Conservation (phyloP, 495 filamentous ascomycete species). For the Penicillium silybi region DNA sequence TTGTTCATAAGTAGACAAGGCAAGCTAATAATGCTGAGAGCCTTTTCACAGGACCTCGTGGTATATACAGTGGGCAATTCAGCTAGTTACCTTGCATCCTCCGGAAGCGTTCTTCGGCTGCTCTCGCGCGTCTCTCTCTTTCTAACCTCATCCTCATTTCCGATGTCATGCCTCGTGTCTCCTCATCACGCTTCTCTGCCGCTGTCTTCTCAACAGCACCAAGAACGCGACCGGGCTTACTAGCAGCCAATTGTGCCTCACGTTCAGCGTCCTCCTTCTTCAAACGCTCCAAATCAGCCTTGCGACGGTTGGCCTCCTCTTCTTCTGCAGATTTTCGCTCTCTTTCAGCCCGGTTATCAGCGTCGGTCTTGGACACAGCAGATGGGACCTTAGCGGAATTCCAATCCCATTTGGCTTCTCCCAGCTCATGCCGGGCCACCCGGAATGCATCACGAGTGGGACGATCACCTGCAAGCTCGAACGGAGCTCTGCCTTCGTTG, state of each 20-base stretch:
- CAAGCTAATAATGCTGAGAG: background rate
- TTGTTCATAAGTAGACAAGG: background rate
- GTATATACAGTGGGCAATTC: background rate
- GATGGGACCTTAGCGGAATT: slow-evolving; percentile 65
- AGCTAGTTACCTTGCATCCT: slow-evolving; percentile 48
- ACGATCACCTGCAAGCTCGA: slow-evolving; percentile 83
- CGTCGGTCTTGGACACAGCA: slow-evolving; percentile 63
- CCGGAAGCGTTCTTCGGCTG: slow-evolving; percentile 81
- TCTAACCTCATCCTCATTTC: slow-evolving; percentile 80
- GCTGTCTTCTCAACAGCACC: slow-evolving; percentile 59
- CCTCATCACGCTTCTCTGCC: slow-evolving; percentile 74
- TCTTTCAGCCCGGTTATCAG: slow-evolving; percentile 55
- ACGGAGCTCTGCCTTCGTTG: slow-evolving; percentile 66
- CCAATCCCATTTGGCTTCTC: slow-evolving; percentile 80
- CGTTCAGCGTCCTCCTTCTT: slow-evolving; percentile 61
- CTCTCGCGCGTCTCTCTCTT: slow-evolving; percentile 74
- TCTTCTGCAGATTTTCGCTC: slow-evolving; percentile 57
- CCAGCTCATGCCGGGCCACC: slow-evolving; percentile 75
- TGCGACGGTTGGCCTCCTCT: slow-evolving; percentile 55
- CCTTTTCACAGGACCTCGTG: background rate
- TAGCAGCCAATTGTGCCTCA: slow-evolving; percentile 35
- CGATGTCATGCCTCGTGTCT: slow-evolving; percentile 75
- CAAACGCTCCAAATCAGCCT: slow-evolving; percentile 61
- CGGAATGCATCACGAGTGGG: slow-evolving; percentile 89
- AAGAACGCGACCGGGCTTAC: slow-evolving; percentile 43